Percentiles rank a stretch among this genome's conserved stretches.
Evolutionary conservation across 1,139 yeast species (phyloP).

Genomic region (Debaryomyces subglobosus): DNA sequence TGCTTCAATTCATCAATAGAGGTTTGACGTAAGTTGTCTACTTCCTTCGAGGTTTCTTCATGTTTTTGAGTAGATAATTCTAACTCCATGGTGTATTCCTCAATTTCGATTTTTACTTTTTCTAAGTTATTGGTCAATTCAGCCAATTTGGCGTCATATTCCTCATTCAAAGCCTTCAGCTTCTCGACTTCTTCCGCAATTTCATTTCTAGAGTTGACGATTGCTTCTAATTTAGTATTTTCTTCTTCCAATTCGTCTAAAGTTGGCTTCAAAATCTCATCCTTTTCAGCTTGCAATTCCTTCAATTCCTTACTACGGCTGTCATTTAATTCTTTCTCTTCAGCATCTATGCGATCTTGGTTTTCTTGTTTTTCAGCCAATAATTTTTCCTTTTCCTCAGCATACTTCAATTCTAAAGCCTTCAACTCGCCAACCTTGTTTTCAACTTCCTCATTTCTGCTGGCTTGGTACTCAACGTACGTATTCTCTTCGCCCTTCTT

Average conservation of each 20-base stretch:
- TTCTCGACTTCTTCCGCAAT: constrained; percentile 38
- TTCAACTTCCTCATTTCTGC: constrained; percentile 42
- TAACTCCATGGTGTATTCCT: constrained; percentile 34
- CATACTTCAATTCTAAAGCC: constrained; percentile 35
- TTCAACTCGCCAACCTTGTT: constrained; percentile 38
- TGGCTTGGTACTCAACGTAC: constrained; percentile 32
- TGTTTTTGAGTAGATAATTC: constrained; percentile 32
- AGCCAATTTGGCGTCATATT: constrained; percentile 36
- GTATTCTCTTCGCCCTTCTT: constrained; percentile 45
- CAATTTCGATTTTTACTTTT: constrained; percentile 42
- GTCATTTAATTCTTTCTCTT: constrained; percentile 44
- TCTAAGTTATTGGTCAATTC: constrained; percentile 42
- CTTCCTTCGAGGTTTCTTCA: constrained; percentile 38
- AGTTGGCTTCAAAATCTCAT: constrained; percentile 43
- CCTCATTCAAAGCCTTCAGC: constrained; percentile 35
- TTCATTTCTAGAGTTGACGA: constrained; percentile 43
- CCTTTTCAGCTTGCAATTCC: constrained; percentile 49
- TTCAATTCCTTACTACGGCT: constrained; percentile 48
- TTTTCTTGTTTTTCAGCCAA: constrained; percentile 43
- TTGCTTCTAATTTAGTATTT: constrained; percentile 39
- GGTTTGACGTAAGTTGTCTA: constrained; percentile 31
- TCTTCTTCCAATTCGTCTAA: constrained; percentile 46
- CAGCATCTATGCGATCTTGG: constrained; percentile 44
- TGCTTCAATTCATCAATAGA: constrained; percentile 29
- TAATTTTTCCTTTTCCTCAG: constrained; percentile 42